Conservation (phyloP, 805 yeast genomes). For the Cyberlindnera saturnus region DNA sequence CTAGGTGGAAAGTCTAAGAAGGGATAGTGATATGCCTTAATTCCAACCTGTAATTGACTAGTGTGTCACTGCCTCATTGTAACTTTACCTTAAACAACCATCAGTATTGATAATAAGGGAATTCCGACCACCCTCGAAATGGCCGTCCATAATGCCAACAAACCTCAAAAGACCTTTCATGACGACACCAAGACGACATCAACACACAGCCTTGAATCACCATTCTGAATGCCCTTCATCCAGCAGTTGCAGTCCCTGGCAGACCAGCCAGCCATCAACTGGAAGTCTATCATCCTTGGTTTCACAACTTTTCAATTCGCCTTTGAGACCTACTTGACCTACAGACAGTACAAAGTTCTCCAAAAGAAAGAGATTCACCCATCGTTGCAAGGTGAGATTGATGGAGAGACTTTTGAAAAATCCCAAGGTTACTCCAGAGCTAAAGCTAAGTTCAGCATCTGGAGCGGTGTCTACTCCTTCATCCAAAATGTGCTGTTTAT, state of each 20-base stretch:
- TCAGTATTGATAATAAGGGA: too few relatives aligned
- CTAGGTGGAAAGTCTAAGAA: constrained; percentile 11
- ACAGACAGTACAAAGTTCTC: constrained; percentile 71
- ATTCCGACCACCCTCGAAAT: background rate
- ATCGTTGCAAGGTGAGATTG: constrained; percentile 60
- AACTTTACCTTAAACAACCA: background rate
- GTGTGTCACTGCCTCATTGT: too few relatives aligned
- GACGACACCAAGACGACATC: too few relatives aligned
- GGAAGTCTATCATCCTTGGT: constrained; percentile 73
- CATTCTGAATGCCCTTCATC: constrained; percentile 21
- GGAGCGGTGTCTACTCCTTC: constrained; percentile 45
- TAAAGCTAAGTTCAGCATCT: constrained; percentile 63
- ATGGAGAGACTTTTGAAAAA: constrained; percentile 66
- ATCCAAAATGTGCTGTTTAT: constrained; percentile 52
- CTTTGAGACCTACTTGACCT: constrained; percentile 68
- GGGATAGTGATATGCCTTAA: constrained; percentile 1
- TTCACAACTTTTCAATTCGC: constrained; percentile 68
- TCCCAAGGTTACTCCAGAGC: constrained; percentile 77
- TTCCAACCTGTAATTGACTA: too few relatives aligned
- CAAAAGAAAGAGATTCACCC: constrained; percentile 55
- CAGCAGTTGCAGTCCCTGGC: constrained; percentile 41
- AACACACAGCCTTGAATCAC: too few relatives aligned
- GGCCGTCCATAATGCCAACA: background rate
- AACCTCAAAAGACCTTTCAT: too few relatives aligned
- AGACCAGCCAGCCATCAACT: constrained; percentile 66